phyloP scores from a whole-genome alignment of 2,329 filamentous ascomycete genomes.

The Colletotrichum orchidophilum region DNA sequence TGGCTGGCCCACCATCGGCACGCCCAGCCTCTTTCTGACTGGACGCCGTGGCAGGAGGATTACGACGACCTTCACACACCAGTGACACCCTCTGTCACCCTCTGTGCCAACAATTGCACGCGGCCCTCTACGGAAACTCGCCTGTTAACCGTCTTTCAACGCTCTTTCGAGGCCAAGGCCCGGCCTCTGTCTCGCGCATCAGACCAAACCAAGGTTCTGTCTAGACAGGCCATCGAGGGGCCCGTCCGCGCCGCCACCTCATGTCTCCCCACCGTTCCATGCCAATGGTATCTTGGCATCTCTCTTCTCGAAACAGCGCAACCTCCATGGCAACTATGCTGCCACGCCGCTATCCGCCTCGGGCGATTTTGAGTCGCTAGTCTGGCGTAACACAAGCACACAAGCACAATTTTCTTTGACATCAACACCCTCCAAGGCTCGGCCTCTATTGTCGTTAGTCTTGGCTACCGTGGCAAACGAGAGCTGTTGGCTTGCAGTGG shows the following conservation, averaged over 20 bases:
- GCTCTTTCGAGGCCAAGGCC: background rate
- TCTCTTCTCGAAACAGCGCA: constrained; percentile 2
- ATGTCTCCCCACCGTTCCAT: background rate
- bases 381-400: background rate
- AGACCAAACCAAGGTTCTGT: background rate
- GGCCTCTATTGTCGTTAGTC: background rate
- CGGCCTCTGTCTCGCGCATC: constrained; percentile 1
- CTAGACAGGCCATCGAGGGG: background rate
- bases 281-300: constrained; percentile 12
- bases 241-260: constrained; percentile 9
- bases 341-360: background rate
- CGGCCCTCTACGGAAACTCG: background rate
- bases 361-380: background rate
- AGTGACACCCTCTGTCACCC: too few species aligned
- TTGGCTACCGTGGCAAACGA: background rate
- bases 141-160: background rate
- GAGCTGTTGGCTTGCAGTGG: background rate
- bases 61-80: constrained; percentile 26
- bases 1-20: background rate
- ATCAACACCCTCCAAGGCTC: background rate
- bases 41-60: constrained; percentile 7
- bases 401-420: background rate
- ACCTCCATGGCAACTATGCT: background rate
- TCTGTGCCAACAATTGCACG: background rate
- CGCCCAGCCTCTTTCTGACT: constrained; percentile 16